Conservation (phyloP, 768 basidiomycete species). For the Pholiota microspora region DNA sequence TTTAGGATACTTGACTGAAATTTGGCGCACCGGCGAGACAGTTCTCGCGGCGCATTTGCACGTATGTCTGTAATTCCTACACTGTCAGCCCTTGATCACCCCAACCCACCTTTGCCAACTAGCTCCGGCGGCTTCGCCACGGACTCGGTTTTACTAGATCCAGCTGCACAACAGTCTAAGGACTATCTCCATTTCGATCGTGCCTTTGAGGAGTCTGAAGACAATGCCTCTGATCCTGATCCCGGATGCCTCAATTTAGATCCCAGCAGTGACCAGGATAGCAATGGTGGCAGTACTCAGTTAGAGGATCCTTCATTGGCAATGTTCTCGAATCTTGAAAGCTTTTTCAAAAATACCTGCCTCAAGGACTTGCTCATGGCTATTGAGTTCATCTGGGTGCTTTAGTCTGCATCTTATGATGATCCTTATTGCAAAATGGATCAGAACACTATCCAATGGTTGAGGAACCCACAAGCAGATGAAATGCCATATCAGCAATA, state of each 20-base stretch:
- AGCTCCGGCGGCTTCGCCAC: slow-evolving; percentile 1
- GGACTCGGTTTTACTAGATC: slow-evolving; percentile 1
- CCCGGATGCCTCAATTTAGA: too few species aligned
- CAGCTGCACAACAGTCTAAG: too few species aligned
- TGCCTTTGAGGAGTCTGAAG: too few species aligned
- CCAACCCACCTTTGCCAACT: slow-evolving; percentile 6
- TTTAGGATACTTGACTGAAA: too few species aligned
- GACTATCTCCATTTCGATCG: too few species aligned
- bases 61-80: too few species aligned
- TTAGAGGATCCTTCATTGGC: slow-evolving; percentile 10
- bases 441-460: too few species aligned
- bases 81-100: slow-evolving; percentile 3
- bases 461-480: slow-evolving; percentile 19
- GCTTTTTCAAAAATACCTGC: slow-evolving; percentile 6
- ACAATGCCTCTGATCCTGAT: slow-evolving; percentile 3
- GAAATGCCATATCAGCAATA: slow-evolving; percentile 12
- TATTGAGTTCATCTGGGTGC: too few species aligned
- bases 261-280: too few species aligned
- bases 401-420: slow-evolving; percentile 19
- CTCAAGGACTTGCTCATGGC: slow-evolving; percentile 13
- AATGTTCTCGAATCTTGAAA: slow-evolving; percentile 11
- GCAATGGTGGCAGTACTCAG: slow-evolving; percentile 4
- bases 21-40: too few species aligned
- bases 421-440: too few species aligned
- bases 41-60: not conserved